These are phyloP conservation scores for Eucalyptus regnans DNA, from an alignment of 345 rosid genomes.

Conservation along the genomic window DNA sequence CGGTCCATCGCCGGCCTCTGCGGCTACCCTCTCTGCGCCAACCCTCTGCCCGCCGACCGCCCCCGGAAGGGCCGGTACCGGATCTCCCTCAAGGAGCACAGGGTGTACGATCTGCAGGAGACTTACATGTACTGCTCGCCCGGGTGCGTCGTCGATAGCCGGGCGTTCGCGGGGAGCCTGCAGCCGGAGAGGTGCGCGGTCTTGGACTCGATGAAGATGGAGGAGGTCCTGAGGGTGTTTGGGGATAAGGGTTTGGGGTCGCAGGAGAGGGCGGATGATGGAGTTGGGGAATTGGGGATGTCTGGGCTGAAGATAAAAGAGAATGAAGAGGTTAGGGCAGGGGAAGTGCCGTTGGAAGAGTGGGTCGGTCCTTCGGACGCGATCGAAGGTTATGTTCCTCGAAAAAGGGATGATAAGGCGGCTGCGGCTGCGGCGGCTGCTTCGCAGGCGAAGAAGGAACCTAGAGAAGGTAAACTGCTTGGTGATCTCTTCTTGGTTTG, in stretches of 20 bases:
- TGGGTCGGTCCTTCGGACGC: constrained; percentile 72
- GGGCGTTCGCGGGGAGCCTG: constrained; percentile 36
- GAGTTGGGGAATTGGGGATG: constrained; percentile 31
- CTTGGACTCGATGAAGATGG: constrained; percentile 23
- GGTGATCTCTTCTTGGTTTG: not conserved
- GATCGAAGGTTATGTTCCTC: constrained; percentile 85
- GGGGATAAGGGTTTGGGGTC: constrained; percentile 5
- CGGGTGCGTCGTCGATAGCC: constrained; percentile 43
- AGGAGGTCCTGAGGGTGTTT: constrained; percentile 37
- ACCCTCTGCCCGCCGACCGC: constrained; percentile 30
- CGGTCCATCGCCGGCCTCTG: constrained; percentile 46
- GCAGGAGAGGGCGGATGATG: constrained; percentile 2
- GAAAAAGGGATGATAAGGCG: not conserved
- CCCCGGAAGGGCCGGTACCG: constrained; percentile 50
- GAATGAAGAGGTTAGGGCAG: constrained; percentile 19
- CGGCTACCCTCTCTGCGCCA: constrained; percentile 64
- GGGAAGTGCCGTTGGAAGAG: constrained; percentile 21
- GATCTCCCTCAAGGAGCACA: constrained; percentile 62
- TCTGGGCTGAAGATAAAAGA: constrained; percentile 44
- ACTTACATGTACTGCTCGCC: constrained; percentile 56
- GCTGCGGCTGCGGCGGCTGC: not conserved
- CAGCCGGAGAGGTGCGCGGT: constrained; percentile 41
- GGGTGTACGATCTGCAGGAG: constrained; percentile 54
- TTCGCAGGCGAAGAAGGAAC: not conserved
- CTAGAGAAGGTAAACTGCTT: constrained; percentile 14